These are phyloP conservation scores for Coemansia javaensis DNA, from an alignment of 192 early-diverging fungal species.

Conservation along the genomic window DNA sequence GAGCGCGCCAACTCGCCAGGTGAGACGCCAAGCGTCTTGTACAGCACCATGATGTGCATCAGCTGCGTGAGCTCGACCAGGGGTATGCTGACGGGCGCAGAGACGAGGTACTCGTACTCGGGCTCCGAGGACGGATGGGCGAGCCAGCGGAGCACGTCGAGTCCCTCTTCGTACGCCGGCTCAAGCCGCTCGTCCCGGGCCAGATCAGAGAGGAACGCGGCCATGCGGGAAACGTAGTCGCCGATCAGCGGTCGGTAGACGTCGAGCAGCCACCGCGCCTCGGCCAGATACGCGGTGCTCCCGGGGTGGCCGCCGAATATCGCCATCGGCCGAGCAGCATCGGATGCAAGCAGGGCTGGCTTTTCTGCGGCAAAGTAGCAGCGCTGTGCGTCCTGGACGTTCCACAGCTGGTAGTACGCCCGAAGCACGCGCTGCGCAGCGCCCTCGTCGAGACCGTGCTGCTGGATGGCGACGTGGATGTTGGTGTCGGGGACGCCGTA, in stretches of 20 bases:
- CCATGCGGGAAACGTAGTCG: constrained; percentile 68
- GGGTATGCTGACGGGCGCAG: constrained; percentile 69
- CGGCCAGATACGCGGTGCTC: constrained; percentile 74
- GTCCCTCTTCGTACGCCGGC: no score
- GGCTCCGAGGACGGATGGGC: constrained; percentile 60
- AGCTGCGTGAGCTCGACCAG: constrained; percentile 85
- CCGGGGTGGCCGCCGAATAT: constrained; percentile 95
- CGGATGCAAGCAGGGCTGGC: constrained; percentile 29
- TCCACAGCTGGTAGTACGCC: constrained; percentile 8
- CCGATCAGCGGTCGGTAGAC: constrained; percentile 70
- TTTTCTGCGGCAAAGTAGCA: constrained; percentile 2
- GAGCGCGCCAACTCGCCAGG: constrained; percentile 34
- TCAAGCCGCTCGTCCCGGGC: no score
- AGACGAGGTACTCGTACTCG: constrained; percentile 66
- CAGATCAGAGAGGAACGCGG: constrained; percentile 65
- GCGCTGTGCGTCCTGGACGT: not conserved
- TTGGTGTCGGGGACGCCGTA: not conserved
- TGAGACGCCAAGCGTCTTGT: constrained; percentile 56
- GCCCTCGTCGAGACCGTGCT: constrained; percentile 5
- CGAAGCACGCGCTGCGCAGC: constrained; percentile 4
- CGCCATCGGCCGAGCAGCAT: constrained; percentile 60
- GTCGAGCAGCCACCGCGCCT: constrained; percentile 65
- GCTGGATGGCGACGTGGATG: constrained; percentile 11
- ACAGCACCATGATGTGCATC: constrained; percentile 68
- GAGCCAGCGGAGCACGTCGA: constrained; percentile 79